A percentile compares a stretch with the other conserved stretches of the same genome.
Evolutionary conservation across 2,329 filamentous ascomycete genomes (phyloP).

Genomic region (Biscogniauxia sp.): DNA sequence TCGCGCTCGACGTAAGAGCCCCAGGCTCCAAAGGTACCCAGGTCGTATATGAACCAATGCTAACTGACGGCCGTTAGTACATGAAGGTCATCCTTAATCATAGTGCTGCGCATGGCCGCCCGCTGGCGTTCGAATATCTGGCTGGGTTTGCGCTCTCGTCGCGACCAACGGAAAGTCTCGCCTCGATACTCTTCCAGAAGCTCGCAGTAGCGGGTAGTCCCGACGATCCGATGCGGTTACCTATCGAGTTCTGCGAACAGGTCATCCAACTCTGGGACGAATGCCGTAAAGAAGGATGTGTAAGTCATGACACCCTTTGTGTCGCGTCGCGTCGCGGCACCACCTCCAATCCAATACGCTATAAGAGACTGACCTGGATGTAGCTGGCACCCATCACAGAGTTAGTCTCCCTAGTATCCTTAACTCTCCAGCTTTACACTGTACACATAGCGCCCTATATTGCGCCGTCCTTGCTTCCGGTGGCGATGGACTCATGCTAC

Average conservation of each 20-base stretch:
- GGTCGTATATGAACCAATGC: conserved; percentile 8
- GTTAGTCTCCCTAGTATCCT: conserved; percentile 62
- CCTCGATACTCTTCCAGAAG: conserved; percentile 65
- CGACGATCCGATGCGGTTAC: conserved; percentile 51
- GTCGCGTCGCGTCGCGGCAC: not conserved
- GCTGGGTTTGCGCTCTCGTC: conserved; percentile 65
- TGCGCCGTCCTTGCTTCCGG: conserved; percentile 53
- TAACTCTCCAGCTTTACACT: conserved; percentile 62
- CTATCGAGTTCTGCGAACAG: conserved; percentile 62
- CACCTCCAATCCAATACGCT: not conserved
- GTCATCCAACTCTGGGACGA: conserved; percentile 66
- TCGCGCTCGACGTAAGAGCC: conserved; percentile 45
- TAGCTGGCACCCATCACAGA: conserved; percentile 63
- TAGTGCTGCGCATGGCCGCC: conserved; percentile 50
- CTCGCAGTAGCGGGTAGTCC: conserved; percentile 56
- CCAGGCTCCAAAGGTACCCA: not conserved
- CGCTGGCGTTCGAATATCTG: conserved; percentile 66
- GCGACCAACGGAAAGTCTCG: conserved; percentile 57
- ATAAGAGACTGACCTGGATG: conserved; percentile 6
- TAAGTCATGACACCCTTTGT: conserved; percentile 25
- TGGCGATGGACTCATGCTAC: conserved; percentile 59
- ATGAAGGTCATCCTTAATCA: conserved; percentile 66
- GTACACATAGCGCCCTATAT: conserved; percentile 58
- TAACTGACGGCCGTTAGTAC: conserved; percentile 43
- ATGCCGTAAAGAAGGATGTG: conserved; percentile 59